A percentile compares a stretch with the other conserved stretches of the same genome.
These are phyloP conservation scores for Solanum chacoense DNA, from an alignment of 305 asterid species.

Conservation along the genomic window DNA sequence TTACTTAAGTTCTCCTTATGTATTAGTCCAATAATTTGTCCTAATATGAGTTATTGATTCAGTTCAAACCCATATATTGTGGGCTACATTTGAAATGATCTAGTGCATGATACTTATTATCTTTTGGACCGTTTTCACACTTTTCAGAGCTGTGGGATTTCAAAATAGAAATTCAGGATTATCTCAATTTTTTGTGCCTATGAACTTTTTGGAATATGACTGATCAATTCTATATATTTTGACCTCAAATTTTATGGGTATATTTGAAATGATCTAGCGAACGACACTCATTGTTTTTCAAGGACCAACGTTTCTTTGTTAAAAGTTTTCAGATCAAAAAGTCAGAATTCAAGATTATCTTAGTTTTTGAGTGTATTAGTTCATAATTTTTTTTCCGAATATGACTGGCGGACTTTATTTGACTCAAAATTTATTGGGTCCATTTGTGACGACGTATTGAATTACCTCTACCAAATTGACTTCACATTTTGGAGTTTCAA, in stretches of 20 bases:
- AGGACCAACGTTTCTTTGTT: too few species aligned
- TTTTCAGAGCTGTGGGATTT: not conserved
- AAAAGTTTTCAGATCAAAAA: not conserved
- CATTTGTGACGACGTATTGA: not conserved
- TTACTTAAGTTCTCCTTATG: not conserved
- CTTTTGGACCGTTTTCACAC: not conserved
- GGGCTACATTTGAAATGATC: not conserved
- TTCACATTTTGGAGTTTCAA: not conserved
- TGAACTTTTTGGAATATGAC: not conserved
- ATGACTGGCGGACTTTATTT: too few species aligned
- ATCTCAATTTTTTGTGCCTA: not conserved
- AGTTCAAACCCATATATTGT: too few species aligned
- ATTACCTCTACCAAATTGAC: not conserved
- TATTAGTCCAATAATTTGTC: not conserved
- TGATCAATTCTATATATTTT: too few species aligned
- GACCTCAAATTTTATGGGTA: not conserved
- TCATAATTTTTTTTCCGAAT: too few species aligned
- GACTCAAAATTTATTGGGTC: not conserved
- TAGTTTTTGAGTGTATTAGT: too few species aligned
- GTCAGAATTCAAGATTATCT: not conserved
- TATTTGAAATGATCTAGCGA: not conserved
- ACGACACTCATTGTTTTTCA: not conserved
- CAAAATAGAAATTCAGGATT: too few species aligned
- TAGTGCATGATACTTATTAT: too few species aligned
- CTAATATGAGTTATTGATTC: not conserved